Base-by-base conservation (phyloP, 2,329 filamentous ascomycete genomes). In the Phaeoacremonium minimum region DNA sequence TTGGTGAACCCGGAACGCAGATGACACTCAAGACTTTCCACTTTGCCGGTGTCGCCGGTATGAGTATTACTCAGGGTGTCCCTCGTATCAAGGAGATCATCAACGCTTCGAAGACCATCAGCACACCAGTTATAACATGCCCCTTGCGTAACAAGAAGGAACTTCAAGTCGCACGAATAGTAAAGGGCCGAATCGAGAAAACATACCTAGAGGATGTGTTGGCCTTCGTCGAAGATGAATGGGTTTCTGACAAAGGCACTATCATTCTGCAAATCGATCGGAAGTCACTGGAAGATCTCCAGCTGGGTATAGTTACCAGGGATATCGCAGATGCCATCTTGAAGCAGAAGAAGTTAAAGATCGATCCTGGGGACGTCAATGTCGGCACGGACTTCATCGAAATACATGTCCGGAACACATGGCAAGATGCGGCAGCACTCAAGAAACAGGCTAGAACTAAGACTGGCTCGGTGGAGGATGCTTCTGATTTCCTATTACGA, bases 1-100 rank as follows among this genome's bases (percentile, higher is more conserved):
- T 98, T 50, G 93, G 93, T 64, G 93, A 98, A 56, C 93, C 93
- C 0, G 93, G 93, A 58, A 98, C 93, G 1, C 93, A 98, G 63
- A 98, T 98, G 93, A 98, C 93, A 2, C 68, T 98, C 46, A 97
- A 97, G 67, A 97, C 93, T 57, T 97, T 97, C 80, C 93, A 97
- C 85, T 98, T 98, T 70, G 93, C 93, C 57, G 93, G 93, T 85
- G 93, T 98, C 46, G 93, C 93, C 30, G 91, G 91, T 60, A 97
- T 98, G 93, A 95, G 88, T 75, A 95, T 98, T 56, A 98, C 93
- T 0, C 88, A 96, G 56, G 93, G 93, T 86, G 93, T 98, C 6
- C 93, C 93, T 2, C 91, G 93, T 82, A 98, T 98, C 70, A 98
- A 98, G 67, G 93, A 98, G 72, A 98, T 98, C 49, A 98, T 98